Percentiles rank a stretch among this genome's conserved stretches.
These are phyloP conservation scores for Fusarium bulbicola DNA, from an alignment of 2,329 filamentous ascomycete species.

Conservation along the genomic window DNA sequence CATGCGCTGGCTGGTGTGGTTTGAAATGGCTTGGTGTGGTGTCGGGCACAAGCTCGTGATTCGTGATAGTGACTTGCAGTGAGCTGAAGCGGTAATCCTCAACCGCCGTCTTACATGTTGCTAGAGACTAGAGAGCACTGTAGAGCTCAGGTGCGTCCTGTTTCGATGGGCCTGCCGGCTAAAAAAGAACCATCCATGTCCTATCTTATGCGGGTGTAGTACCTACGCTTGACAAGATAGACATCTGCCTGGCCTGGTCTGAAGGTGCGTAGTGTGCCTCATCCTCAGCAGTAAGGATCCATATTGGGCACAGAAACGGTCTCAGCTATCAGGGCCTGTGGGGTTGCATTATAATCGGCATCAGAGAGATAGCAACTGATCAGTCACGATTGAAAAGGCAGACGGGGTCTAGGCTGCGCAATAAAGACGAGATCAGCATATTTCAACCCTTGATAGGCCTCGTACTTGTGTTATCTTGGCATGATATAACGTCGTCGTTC, in stretches of 20 bases:
- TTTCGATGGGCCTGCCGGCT: slow-evolving; percentile 15
- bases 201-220: slow-evolving; percentile 5
- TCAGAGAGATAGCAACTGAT: slow-evolving; percentile 1
- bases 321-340: slow-evolving; percentile 33
- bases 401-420: neutral
- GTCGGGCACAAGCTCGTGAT: slow-evolving; percentile 16
- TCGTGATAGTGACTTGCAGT: slow-evolving; percentile 16
- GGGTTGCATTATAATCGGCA: slow-evolving; percentile 13
- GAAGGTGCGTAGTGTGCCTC: slow-evolving; percentile 13
- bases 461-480: neutral
- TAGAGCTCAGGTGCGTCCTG: neutral
- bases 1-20: slow-evolving; percentile 22
- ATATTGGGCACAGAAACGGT: slow-evolving; percentile 34
- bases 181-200: slow-evolving; percentile 24
- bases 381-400: neutral
- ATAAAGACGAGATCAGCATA: neutral
- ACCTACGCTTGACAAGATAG: slow-evolving; percentile 28
- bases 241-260: slow-evolving; percentile 22
- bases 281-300: slow-evolving; percentile 17
- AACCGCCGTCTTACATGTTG: neutral
- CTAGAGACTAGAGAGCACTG: neutral
- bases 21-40: slow-evolving; percentile 1
- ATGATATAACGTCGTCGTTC: slow-evolving; percentile 1
- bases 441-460: neutral
- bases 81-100: slow-evolving; percentile 23